Evolutionary conservation across 352 stramenopile genomes (phyloP).

Genomic region (Achlya hypogyna): DNA sequence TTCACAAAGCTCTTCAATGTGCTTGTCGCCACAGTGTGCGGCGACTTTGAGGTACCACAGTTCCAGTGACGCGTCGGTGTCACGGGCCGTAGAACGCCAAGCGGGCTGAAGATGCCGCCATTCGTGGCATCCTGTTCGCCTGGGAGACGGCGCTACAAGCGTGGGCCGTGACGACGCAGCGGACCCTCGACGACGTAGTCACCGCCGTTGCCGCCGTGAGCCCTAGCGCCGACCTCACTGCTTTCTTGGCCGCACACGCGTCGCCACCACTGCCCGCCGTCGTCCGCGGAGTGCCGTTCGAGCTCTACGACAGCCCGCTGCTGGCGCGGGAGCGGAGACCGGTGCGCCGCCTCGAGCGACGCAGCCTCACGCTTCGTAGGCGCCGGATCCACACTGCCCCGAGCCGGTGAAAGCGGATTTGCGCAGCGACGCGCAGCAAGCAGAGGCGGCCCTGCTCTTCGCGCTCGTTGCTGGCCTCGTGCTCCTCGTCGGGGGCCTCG

Average conservation of each 20-base stretch:
- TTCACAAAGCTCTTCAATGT: neutral
- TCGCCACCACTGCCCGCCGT: neutral
- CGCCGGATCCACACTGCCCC: too few species aligned
- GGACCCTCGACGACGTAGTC: neutral
- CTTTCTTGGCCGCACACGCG: neutral
- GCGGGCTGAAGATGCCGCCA: neutral
- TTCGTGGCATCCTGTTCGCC: neutral
- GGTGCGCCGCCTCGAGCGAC: too few species aligned
- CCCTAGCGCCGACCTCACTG: neutral
- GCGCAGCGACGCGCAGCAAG: neutral
- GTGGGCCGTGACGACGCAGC: neutral
- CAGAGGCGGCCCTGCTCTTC: conserved; percentile 3
- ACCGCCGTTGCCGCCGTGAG: neutral
- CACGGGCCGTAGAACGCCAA: neutral
- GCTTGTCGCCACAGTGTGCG: neutral
- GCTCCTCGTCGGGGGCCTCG: neutral
- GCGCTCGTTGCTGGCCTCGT: neutral
- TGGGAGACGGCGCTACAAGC: neutral
- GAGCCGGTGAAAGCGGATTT: neutral
- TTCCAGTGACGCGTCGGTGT: neutral
- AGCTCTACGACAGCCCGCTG: neutral
- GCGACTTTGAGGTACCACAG: conserved; percentile 8
- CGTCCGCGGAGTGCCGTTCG: neutral
- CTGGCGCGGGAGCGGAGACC: too few species aligned
- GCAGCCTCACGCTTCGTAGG: too few species aligned